A percentile compares a stretch with the other conserved stretches of the same genome.
These are phyloP conservation scores for Rhodotorula kratochvilovae DNA, from an alignment of 768 basidiomycete genomes.

Conservation along the genomic window DNA sequence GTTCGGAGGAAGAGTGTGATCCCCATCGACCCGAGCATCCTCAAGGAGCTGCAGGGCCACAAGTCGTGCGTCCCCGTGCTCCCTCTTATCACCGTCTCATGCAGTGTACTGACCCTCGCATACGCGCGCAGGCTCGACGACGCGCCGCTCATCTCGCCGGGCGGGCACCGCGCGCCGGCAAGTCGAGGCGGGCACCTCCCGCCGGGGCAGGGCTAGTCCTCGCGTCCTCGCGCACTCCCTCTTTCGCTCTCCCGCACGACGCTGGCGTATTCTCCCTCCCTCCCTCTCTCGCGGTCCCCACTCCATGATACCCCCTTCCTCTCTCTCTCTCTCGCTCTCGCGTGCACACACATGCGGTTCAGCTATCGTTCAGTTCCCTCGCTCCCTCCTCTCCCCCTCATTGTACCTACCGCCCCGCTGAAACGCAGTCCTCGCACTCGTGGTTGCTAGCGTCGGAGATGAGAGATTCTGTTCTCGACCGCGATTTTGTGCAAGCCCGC, in stretches of 20 bases:
- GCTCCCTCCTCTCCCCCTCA: too few relatives aligned
- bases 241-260: neutral
- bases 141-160: constrained; percentile 19
- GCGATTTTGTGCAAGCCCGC: neutral
- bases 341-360: neutral
- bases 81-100: neutral
- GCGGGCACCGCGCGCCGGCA: neutral
- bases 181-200: constrained; percentile 9
- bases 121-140: constrained; percentile 30
- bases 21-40: constrained; percentile 82
- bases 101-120: neutral
- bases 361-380: too few relatives aligned
- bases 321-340: neutral
- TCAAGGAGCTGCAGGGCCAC: constrained; percentile 58
- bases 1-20: constrained; percentile 90
- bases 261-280: too few relatives aligned
- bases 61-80: constrained; percentile 35
- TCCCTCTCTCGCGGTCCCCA: neutral
- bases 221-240: neutral
- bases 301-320: neutral
- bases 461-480: too few relatives aligned
- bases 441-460: neutral
- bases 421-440: neutral
- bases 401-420: neutral
- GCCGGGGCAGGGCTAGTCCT: neutral